Base-by-base conservation (phyloP, 2,329 filamentous ascomycete genomes). In the Monosporascus sp. region DNA sequence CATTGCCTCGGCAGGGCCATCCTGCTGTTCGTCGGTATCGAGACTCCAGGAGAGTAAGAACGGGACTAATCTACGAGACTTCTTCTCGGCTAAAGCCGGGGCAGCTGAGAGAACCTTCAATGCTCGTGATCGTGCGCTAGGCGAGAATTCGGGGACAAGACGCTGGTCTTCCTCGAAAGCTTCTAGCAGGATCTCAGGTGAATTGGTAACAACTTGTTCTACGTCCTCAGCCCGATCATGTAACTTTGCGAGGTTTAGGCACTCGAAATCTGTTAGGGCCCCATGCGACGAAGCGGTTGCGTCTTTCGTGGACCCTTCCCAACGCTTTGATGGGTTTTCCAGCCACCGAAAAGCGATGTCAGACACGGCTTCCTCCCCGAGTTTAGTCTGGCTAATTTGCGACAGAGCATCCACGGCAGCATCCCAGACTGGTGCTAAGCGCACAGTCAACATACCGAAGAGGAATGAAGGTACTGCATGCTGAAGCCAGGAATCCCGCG, bases 391-490 rank as follows among this genome's bases (percentile, higher is more conserved):
- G 20, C 85, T 81, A 51, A 99, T 85, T 50, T 86, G 79, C 63
- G 90, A 88, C 64, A 99, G 73, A 1, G 89, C 85, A 52, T 85
- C 81, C 49, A 87, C 84, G 1, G 89, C 82, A 63, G 96, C 90
- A 55, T 96, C 89, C 89, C 93, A 97, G 6, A 95, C 77, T 37
- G 91, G 91, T 1, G 91, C 82, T 59, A 97, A 78, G 60, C 88
- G 89, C 48, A 96, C 85, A 1, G 92, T 94, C 55, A 97, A 79
- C 70, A 97, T 81, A 48, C 94, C 94, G 62, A 97, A 96, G 62
- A 91, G 85, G 64, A 92, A 97, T 0, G 83, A 79, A 0, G 92
- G 89, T 31, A 97, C 80, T 7, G 91, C 84, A 62, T 81, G 79
- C 54, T 81, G 78, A 58, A 95, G 73, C 82, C 87, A 89, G 1